Base-by-base conservation (phyloP, 2,329 filamentous ascomycete genomes). In the Penicillium sp. region DNA sequence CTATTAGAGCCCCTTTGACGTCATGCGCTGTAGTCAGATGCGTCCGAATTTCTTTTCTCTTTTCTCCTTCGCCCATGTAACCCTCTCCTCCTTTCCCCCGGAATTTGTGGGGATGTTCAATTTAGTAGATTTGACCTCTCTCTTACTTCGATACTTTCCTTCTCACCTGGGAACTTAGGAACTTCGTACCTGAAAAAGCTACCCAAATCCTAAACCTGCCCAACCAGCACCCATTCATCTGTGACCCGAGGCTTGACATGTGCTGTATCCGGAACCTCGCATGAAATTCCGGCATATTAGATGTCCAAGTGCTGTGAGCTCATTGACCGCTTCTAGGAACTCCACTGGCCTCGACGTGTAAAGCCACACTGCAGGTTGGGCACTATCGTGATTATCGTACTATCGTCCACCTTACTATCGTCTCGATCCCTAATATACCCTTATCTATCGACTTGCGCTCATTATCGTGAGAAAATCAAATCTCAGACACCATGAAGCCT, bases 401-500 rank as follows among this genome's bases (percentile, higher is more conserved):
- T 27, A 31, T 13, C 29, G 29, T 12, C 31, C 31, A 33, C 31
- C 10, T 29, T 29, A 15, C 27, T 31, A 47, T 33, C 45, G n/a
- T 6, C 15, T 27, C 23, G 21, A 41, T 17, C 40, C 19, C 19
- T 53, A 35, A 56, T 43, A 56, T 50, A 51, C 21, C 29, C 50
- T 48, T 57, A 57, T 48, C 50, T 46, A 15, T 19, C 40, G 17
- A 29, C 17, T 50, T 47, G 19, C 17, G n/a, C 33, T 21, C 29
- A 46, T 19, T 47, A 53, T 29, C 50, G 27, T 15, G 35, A 38
- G 42, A 57, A 57, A 57, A 47, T 15, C 21, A 46, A 23, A 53
- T 41, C 21, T 41, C 29, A 31, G 15, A 27, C 49, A 65, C 46
- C 12, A 73, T 73, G 71, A 72, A 60, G 62, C 54, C 65, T 41